These are phyloP conservation scores for Macrolepiota albuminosa DNA, from an alignment of 768 basidiomycete species.

Conservation along the genomic window DNA sequence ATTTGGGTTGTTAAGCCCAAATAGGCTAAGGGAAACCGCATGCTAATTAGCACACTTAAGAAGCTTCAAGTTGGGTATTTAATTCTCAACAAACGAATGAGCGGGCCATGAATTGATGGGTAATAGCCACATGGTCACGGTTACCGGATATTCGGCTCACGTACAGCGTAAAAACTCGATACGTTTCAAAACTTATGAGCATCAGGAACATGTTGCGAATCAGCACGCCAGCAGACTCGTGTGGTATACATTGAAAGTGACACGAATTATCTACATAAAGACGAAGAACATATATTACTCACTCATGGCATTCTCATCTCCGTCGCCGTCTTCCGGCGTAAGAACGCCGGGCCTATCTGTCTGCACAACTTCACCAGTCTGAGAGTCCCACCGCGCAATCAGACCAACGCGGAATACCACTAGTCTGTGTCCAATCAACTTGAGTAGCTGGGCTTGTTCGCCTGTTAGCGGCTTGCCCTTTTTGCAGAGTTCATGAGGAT, in stretches of 20 bases:
- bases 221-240: neutral
- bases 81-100: neutral
- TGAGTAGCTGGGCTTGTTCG: constrained; percentile 91
- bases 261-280: constrained; percentile 1
- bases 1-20: constrained; percentile 54
- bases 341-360: constrained; percentile 41
- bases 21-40: constrained; percentile 52
- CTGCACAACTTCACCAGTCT: constrained; percentile 58
- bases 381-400: constrained; percentile 68
- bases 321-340: constrained; percentile 28
- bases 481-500: constrained; percentile 80
- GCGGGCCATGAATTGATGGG: neutral
- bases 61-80: neutral
- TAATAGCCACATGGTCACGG: neutral
- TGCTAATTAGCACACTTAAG: constrained; percentile 14
- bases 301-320: constrained; percentile 42
- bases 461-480: constrained; percentile 72
- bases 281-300: constrained; percentile 30
- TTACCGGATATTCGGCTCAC: neutral
- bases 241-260: constrained; percentile 18
- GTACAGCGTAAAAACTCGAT: neutral
- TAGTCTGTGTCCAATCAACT: constrained; percentile 88
- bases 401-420: constrained; percentile 76
- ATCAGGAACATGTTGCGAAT: neutral
- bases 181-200: neutral